A percentile compares a stretch with the other conserved stretches of the same genome.
Conservation (phyloP, 2,329 filamentous ascomycete genomes). For the Pestalotiopsis fici region DNA sequence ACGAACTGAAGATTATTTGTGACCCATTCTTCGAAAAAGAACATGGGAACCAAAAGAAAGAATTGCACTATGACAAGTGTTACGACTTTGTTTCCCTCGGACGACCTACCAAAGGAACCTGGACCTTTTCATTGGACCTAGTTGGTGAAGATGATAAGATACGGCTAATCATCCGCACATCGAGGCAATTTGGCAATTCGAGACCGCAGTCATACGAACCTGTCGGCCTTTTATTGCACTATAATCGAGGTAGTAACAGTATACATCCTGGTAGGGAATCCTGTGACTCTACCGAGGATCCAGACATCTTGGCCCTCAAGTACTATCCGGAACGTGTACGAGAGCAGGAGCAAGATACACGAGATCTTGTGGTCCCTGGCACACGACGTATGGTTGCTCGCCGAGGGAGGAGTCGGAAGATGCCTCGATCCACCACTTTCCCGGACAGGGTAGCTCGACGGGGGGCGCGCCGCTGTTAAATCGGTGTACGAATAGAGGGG, state of each 20-base stretch:
- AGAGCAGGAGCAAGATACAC: not conserved
- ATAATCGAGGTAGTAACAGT: slow-evolving; percentile 11
- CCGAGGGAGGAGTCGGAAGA: not conserved
- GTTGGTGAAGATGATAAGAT: not conserved
- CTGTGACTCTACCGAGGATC: slow-evolving; percentile 23
- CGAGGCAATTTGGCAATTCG: not conserved
- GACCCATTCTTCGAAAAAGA: slow-evolving; percentile 13
- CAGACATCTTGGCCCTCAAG: slow-evolving; percentile 39
- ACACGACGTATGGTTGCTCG: not conserved
- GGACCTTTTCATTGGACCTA: slow-evolving; percentile 10
- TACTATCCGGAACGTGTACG: not conserved
- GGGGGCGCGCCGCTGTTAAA: too few relatives aligned
- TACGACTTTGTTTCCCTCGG: slow-evolving; percentile 14
- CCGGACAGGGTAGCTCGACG: not conserved
- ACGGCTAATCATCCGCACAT: slow-evolving; percentile 1
- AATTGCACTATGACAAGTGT: slow-evolving; percentile 7
- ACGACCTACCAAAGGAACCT: not conserved
- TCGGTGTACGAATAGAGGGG: too few relatives aligned
- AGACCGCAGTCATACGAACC: not conserved
- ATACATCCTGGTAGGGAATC: slow-evolving; percentile 8
- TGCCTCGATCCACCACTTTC: not conserved
- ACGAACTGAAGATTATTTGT: slow-evolving; percentile 12
- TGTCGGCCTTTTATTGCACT: slow-evolving; percentile 2
- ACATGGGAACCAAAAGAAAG: not conserved
- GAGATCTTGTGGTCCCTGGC: not conserved